Base-by-base conservation (phyloP, 176 grass and related monocot species). In the Carex parvula region DNA sequence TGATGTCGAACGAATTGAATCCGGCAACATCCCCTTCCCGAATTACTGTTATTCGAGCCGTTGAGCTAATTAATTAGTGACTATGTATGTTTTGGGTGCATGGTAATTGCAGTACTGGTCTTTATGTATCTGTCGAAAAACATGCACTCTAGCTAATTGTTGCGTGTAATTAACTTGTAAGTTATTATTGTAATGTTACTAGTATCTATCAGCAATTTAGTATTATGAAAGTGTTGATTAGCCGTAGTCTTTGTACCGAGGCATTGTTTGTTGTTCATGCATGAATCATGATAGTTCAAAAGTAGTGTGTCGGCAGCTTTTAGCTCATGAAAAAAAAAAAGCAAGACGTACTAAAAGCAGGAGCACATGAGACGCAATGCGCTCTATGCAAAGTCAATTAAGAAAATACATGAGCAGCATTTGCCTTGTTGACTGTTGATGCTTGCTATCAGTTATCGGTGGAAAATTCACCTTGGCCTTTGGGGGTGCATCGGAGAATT, bases 1-100 rank as follows among this genome's bases (percentile, higher is more conserved):
- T 2, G 92, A 94, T 84, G 10, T 94, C 42, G 2, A 56, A 66
- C 22, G 44, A 32, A 91, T 94, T 33, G 88, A 88, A 12, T 60
- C 81, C 18, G 84, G 75, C 73, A 60, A 59, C 20, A 24, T 63
- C 58, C 1, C 26, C 57, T 65, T 46, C 8, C 44, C 32, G 20
- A 37, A 62, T 50, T 50, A 55, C 32, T 22, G 60, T n/a, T 62
- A 21, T 21, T 2, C 15, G 1, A 46, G 12, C 24, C 12, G 14
- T 32, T 13, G 48, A 54, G 22, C 50, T 56, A 77, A 77, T 56
- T 76, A 55, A 55, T 76, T 56, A 56, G 52, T 77, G 35, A 70
- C 22, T 67, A 41, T 72, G 8, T 76, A 29, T 52, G 70, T 10
- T 56, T 24, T 77, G 48, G 18, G 73, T 29, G 46, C 14, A 77